A percentile compares a stretch with the other conserved stretches of the same genome.
These are phyloP conservation scores for Salix dunnii DNA, from an alignment of 345 rosid species.

Conservation along the genomic window DNA sequence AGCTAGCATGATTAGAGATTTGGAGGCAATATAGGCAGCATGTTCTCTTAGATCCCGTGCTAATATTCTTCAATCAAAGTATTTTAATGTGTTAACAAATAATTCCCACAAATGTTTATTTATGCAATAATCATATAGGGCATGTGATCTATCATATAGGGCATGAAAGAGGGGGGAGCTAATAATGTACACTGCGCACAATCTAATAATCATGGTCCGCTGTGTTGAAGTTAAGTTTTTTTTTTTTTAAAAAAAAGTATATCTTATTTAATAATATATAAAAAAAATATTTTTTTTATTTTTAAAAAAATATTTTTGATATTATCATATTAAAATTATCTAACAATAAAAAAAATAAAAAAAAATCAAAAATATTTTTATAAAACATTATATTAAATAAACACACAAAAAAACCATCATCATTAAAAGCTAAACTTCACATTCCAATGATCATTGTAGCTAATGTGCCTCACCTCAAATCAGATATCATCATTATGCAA, in stretches of 20 bases:
- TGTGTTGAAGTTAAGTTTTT: too few relatives aligned
- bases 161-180: slow-evolving; percentile 22
- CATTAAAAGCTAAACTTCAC: not conserved
- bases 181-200: slow-evolving; percentile 23
- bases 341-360: too few relatives aligned
- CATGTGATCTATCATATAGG: slow-evolving; percentile 34
- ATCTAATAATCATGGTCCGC: not conserved
- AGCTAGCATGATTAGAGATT: slow-evolving; percentile 32
- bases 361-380: too few relatives aligned
- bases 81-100: not conserved
- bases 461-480: not conserved
- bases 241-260: too few relatives aligned
- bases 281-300: too few relatives aligned
- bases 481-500: too few relatives aligned
- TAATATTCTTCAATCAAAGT: slow-evolving; percentile 31
- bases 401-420: too few relatives aligned
- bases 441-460: not conserved
- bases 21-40: slow-evolving; percentile 38
- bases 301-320: too few relatives aligned
- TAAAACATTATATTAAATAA: too few relatives aligned
- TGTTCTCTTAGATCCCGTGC: slow-evolving; percentile 43
- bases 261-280: too few relatives aligned
- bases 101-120: not conserved
- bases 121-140: too few relatives aligned
- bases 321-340: too few relatives aligned